Conservation (phyloP, 1,284 basidiomycete genomes). For the Leucoagaricus sp. region DNA sequence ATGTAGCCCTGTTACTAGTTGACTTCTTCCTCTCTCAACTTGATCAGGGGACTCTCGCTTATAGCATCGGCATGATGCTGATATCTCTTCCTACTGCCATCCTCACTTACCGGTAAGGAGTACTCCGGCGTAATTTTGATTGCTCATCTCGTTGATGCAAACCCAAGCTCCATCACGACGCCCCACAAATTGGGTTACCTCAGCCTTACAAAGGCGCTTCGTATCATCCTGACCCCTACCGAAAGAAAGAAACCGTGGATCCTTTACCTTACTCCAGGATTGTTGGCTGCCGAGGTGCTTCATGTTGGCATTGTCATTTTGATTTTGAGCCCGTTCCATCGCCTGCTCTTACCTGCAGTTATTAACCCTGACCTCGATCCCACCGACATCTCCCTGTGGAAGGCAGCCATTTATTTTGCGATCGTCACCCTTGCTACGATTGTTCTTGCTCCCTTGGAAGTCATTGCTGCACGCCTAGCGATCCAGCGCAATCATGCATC, state of each 20-base stretch:
- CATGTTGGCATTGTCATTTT: slow-evolving; percentile 72
- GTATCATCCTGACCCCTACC: slow-evolving; percentile 78
- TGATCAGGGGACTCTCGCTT: slow-evolving; percentile 54
- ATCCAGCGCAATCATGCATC: slow-evolving; percentile 84
- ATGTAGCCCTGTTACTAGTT: too few relatives aligned
- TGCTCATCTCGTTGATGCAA: slow-evolving; percentile 4
- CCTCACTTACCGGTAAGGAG: slow-evolving; percentile 73
- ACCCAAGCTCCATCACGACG: slow-evolving; percentile 77
- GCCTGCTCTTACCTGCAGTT: slow-evolving; percentile 57
- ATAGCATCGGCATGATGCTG: slow-evolving; percentile 69
- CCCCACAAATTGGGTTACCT: slow-evolving; percentile 79
- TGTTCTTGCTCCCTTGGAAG: slow-evolving; percentile 81
- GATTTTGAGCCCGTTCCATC: slow-evolving; percentile 66
- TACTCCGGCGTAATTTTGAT: neutral
- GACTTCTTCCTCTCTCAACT: neutral
- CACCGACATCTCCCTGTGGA: slow-evolving; percentile 44
- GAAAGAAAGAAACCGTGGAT: slow-evolving; percentile 81
- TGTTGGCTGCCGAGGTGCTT: slow-evolving; percentile 67
- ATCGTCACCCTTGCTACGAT: slow-evolving; percentile 62
- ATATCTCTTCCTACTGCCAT: slow-evolving; percentile 80
- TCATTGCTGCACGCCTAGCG: slow-evolving; percentile 77
- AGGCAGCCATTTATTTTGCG: slow-evolving; percentile 60
- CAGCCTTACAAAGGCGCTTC: slow-evolving; percentile 61
- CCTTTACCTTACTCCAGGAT: slow-evolving; percentile 83
- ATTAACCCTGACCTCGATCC: slow-evolving; percentile 40